A percentile compares a stretch with the other conserved stretches of the same genome.
Evolutionary conservation across 2,329 filamentous ascomycete genomes (phyloP).

Genomic region (Aspergillus sp.): DNA sequence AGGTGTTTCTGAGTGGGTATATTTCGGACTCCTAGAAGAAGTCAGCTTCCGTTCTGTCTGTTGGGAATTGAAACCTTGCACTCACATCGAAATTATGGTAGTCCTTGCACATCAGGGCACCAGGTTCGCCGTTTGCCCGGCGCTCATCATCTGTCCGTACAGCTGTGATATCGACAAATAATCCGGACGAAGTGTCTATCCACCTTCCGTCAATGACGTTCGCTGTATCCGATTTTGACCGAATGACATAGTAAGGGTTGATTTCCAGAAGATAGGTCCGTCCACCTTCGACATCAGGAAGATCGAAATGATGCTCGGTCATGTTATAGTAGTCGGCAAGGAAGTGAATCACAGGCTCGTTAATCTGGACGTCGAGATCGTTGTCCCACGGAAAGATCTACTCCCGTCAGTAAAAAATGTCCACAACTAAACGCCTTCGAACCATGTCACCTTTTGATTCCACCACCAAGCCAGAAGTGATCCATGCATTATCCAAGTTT

Average conservation of each 20-base stretch:
- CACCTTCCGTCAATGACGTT: conserved; percentile 63
- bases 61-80: conserved; percentile 3
- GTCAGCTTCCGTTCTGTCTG: conserved; percentile 3
- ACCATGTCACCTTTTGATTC: conserved; percentile 50
- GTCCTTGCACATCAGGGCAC: conserved; percentile 58
- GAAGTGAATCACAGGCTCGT: conserved; percentile 55
- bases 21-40: conserved; percentile 48
- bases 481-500: conserved; percentile 66
- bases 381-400: conserved; percentile 62
- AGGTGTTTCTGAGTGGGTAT: conserved; percentile 56
- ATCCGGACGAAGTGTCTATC: conserved; percentile 59
- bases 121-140: conserved; percentile 38
- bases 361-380: conserved; percentile 61
- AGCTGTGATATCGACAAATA: conserved; percentile 64
- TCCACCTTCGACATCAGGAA: conserved; percentile 35
- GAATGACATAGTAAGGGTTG: conserved; percentile 55
- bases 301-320: conserved; percentile 54
- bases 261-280: conserved; percentile 58
- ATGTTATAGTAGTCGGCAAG: conserved; percentile 62
- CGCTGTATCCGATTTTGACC: conserved; percentile 45
- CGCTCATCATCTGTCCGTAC: conserved; percentile 49
- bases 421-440: conserved; percentile 3
- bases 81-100: conserved; percentile 51
- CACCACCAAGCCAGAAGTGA: conserved; percentile 64
- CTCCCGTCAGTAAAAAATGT: not conserved